These are phyloP conservation scores for Hericium alpestre DNA, from an alignment of 768 basidiomycete species.

Conservation along the genomic window DNA sequence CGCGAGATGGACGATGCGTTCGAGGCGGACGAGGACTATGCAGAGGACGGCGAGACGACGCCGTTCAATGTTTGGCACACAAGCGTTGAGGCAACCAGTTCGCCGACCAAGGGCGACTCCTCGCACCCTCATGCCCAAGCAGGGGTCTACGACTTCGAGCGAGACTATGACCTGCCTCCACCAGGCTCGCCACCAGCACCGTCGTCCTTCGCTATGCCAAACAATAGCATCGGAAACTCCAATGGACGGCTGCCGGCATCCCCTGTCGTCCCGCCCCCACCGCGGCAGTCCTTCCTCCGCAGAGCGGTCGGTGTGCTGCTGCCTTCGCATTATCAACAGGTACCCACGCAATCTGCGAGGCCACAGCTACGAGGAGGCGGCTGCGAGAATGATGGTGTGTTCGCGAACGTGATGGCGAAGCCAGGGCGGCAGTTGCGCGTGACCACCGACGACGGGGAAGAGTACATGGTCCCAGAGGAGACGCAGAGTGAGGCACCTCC, in stretches of 20 bases:
- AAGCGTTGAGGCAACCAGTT: conserved; percentile 19
- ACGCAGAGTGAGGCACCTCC: conserved; percentile 77
- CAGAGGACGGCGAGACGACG: conserved; percentile 26
- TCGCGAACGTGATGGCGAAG: conserved; percentile 89
- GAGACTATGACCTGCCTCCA: conserved; percentile 66
- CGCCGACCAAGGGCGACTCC: conserved; percentile 17
- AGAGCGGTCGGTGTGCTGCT: conserved; percentile 50
- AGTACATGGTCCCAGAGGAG: conserved; percentile 68
- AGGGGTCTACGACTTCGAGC: conserved; percentile 69
- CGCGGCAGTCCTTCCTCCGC: conserved; percentile 42
- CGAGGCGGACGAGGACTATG: conserved; percentile 45
- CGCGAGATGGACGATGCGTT: conserved; percentile 75
- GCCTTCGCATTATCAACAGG: conserved; percentile 52
- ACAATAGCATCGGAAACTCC: conserved; percentile 55
- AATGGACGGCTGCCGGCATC: conserved; percentile 53
- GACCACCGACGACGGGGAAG: conserved; percentile 42
- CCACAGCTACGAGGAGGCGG: conserved; percentile 45
- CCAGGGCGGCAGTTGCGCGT: conserved; percentile 41
- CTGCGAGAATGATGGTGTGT: conserved; percentile 85
- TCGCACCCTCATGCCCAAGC: conserved; percentile 17
- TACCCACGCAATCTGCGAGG: conserved; percentile 30
- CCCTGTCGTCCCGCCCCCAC: conserved; percentile 25
- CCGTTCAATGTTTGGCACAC: conserved; percentile 25
- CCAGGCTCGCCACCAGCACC: conserved; percentile 69
- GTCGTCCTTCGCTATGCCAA: conserved; percentile 47